Base-by-base conservation (phyloP, 1,284 basidiomycete species). In the Rhodotorula mucilaginosa region DNA sequence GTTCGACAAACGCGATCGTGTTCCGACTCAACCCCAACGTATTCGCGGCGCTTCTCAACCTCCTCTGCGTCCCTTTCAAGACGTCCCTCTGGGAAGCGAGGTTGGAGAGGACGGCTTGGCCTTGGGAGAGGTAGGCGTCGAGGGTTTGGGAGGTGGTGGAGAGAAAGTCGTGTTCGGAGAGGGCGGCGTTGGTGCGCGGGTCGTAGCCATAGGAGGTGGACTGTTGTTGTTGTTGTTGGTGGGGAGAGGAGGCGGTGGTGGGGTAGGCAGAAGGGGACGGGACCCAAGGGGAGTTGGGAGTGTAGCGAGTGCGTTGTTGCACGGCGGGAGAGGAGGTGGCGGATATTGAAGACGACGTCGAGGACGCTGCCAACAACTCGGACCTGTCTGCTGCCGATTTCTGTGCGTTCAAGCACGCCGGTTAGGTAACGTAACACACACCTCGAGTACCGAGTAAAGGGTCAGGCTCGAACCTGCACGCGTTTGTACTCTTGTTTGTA, bases 1-100 rank as follows among this genome's bases (percentile, higher is more conserved):
- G 86, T 80, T 97, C 95, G 76, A 97, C 93, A 91, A 93, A 97
- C 3, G 90, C 88, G 80, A 97, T 97, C 34, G 95, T 93, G 80
- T 95, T 87, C 74, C 93, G 85, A 80, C 92, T 93, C 78, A 97
- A 82, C 0, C 95, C 95, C 61, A 97, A 82, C 23, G 93, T 95
- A 82, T 97, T 97, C 57, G 94, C 94, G 56, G 92, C 90, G 79
- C 92, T 89, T 69, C 96, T 81, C 61, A 97, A 81, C 69, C 90
- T 85, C 75, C 87, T 86, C 79, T 92, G 90, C 0, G 94, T 96
- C 12, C 93, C 78, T 82, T 97, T 97, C 72, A 97, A 83, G 80
- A 97, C 88, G 77, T 90, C 90, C 69, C 92, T 85, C 82, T 97
- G 94, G 80, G 94, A 93, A 57, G 92, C 88, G 52, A 97, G 83